phyloP scores from a whole-genome alignment of 1,284 basidiomycete genomes.

The Pyrrhoderma noxium region DNA sequence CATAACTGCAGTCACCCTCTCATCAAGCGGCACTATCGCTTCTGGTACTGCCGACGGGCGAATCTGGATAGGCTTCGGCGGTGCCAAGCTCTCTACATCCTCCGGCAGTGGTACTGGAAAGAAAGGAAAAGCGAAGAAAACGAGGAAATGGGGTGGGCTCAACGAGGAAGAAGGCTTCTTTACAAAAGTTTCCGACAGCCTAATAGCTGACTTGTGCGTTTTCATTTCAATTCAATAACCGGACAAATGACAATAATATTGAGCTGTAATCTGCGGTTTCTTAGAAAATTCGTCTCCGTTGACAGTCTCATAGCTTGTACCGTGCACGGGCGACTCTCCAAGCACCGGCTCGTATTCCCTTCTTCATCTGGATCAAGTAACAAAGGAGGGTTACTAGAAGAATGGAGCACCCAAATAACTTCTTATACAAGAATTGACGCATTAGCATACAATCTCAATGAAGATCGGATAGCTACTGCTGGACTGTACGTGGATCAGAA shows the following conservation, averaged over 20 bases:
- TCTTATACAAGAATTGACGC: conserved; percentile 55
- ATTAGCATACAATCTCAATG: conserved; percentile 30
- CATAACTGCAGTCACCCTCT: conserved; percentile 52
- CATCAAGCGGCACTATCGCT: conserved; percentile 50
- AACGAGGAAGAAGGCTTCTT: conserved; percentile 38
- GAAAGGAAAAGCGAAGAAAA: conserved; percentile 48
- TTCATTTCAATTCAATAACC: too few relatives aligned
- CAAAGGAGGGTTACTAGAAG: conserved; percentile 30
- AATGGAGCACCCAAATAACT: conserved; percentile 38
- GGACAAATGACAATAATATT: too few relatives aligned
- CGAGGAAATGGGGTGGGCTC: conserved; percentile 67
- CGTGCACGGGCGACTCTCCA: conserved; percentile 48
- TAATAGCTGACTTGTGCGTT: conserved; percentile 59
- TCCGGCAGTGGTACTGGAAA: conserved; percentile 26
- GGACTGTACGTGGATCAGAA: conserved; percentile 46
- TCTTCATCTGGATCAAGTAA: conserved; percentile 4
- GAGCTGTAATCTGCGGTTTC: conserved; percentile 8
- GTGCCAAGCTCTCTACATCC: conserved; percentile 39
- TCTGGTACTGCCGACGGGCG: conserved; percentile 69
- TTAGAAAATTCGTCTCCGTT: conserved; percentile 39
- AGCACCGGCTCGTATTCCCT: conserved; percentile 28
- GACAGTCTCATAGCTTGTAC: conserved; percentile 47
- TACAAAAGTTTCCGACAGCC: conserved; percentile 55
- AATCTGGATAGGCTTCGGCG: conserved; percentile 59
- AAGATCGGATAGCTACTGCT: conserved; percentile 45